Percentiles rank a stretch among this genome's conserved stretches.
Evolutionary conservation across 2,329 filamentous ascomycete genomes (phyloP).

Genomic region (Sclerotinia nivalis): DNA sequence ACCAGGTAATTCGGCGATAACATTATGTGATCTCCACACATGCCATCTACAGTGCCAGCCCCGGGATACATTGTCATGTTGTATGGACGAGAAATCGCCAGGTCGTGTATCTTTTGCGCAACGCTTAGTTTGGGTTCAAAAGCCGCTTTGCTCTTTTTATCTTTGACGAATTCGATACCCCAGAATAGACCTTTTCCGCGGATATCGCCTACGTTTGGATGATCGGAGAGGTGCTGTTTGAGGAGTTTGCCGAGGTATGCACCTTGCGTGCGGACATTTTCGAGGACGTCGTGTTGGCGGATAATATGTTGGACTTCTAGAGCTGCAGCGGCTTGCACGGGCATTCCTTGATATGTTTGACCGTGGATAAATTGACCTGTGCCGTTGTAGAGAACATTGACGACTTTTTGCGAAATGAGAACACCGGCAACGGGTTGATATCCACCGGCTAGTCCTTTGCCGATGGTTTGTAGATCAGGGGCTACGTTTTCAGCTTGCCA

Average conservation of each 20-base stretch:
- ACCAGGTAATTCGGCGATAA: conserved; percentile 62
- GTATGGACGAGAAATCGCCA: conserved; percentile 44
- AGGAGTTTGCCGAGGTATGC: conserved; percentile 49
- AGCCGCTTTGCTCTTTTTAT: conserved; percentile 52
- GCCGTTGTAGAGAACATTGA: conserved; percentile 43
- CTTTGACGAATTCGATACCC: conserved; percentile 56
- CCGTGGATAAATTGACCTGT: conserved; percentile 40
- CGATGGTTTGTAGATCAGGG: conserved; percentile 67
- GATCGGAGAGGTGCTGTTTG: conserved; percentile 45
- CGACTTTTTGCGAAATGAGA: conserved; percentile 54
- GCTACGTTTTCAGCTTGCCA: conserved; percentile 54
- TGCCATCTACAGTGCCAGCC: conserved; percentile 56
- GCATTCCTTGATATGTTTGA: conserved; percentile 61
- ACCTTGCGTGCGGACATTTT: conserved; percentile 59
- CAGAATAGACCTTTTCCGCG: conserved; percentile 61
- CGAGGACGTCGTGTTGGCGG: conserved; percentile 55
- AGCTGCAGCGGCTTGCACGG: conserved; percentile 59
- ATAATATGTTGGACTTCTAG: conserved; percentile 64
- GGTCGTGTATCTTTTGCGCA: conserved; percentile 52
- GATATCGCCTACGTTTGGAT: conserved; percentile 59
- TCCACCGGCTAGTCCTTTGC: conserved; percentile 66
- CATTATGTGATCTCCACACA: conserved; percentile 61
- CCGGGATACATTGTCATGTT: conserved; percentile 62
- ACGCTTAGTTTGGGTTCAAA: conserved; percentile 49
- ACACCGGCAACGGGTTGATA: conserved; percentile 63